phyloP scores from a whole-genome alignment of 176 grass and related monocot species.

The Oryza punctata region DNA sequence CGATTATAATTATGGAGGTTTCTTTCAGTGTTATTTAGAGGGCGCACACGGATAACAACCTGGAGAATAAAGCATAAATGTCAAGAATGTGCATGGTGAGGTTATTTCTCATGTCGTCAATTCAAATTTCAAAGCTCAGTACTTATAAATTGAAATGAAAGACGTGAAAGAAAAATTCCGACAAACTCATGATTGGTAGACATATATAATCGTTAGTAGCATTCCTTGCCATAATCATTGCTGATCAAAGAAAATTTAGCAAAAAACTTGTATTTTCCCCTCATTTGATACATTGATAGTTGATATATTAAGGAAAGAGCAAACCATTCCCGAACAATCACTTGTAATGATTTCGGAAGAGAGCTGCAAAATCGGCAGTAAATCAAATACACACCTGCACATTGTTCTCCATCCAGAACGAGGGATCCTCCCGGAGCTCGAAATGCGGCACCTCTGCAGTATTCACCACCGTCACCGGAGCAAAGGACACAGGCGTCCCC shows the following conservation, averaged over 20 bases:
- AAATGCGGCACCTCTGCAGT: slow-evolving; percentile 67
- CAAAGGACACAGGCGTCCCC: slow-evolving; percentile 36
- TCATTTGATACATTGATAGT: slow-evolving; percentile 2
- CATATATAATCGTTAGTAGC: not conserved
- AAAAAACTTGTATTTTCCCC: not conserved
- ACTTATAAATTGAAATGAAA: not conserved
- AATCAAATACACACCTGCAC: slow-evolving; percentile 66
- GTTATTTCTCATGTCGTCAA: not conserved
- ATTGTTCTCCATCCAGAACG: slow-evolving; percentile 96
- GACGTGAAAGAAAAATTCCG: not conserved
- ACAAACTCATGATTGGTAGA: not conserved
- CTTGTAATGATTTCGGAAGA: not conserved
- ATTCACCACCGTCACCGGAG: slow-evolving; percentile 41
- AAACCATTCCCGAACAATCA: too few relatives aligned
- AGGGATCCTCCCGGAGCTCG: slow-evolving; percentile 85
- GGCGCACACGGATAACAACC: slow-evolving; percentile 90
- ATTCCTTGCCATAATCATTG: not conserved
- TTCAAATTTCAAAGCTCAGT: slow-evolving; percentile 10
- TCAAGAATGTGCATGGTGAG: slow-evolving; percentile 26
- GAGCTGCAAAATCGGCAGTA: not conserved
- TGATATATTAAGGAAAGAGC: not conserved
- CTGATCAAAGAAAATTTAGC: not conserved
- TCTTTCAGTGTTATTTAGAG: slow-evolving; percentile 72
- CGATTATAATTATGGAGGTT: slow-evolving; percentile 62
- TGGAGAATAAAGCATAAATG: slow-evolving; percentile 44